Conservation (phyloP, 1,139 yeast species). For the Debaryomyces sp. region DNA sequence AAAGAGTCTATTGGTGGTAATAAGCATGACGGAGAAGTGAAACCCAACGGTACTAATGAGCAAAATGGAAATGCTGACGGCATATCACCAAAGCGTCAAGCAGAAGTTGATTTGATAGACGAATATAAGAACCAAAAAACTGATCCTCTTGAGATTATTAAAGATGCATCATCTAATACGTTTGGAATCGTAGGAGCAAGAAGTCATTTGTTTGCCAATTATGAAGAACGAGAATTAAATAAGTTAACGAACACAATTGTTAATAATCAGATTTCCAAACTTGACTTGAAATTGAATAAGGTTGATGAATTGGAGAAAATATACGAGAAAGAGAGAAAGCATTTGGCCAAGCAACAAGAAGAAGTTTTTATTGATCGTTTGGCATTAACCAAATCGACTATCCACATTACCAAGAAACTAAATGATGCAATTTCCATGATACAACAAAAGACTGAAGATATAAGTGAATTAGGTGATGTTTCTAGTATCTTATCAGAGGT, state of each 20-base stretch:
- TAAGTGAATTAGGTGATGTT: constrained; percentile 17
- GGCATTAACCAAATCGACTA: constrained; percentile 65
- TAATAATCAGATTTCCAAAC: constrained; percentile 70
- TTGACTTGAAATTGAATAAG: constrained; percentile 75
- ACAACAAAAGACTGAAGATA: constrained; percentile 19
- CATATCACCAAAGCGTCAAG: constrained; percentile 5
- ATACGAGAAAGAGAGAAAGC: constrained; percentile 76
- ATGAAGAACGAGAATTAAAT: constrained; percentile 80
- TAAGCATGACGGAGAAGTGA: constrained; percentile 4
- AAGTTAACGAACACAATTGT: constrained; percentile 60
- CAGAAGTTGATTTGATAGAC: constrained; percentile 4
- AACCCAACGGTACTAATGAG: constrained; percentile 4
- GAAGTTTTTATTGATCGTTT: constrained; percentile 79
- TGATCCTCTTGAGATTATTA: constrained; percentile 19
- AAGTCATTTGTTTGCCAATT: constrained; percentile 78
- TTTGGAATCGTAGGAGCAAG: constrained; percentile 78
- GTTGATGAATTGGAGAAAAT: constrained; percentile 75
- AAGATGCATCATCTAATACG: constrained; percentile 58
- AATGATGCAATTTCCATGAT: constrained; percentile 43
- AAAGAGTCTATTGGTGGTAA: constrained; percentile 8
- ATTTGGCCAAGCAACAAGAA: constrained; percentile 75
- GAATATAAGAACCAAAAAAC: constrained; percentile 5
- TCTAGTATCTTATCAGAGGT: constrained; percentile 46
- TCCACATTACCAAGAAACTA: constrained; percentile 53
- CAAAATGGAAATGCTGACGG: constrained; percentile 7